Conservation (phyloP, 2,329 filamentous ascomycete genomes). For the Pseudohalonectria lignicola region DNA sequence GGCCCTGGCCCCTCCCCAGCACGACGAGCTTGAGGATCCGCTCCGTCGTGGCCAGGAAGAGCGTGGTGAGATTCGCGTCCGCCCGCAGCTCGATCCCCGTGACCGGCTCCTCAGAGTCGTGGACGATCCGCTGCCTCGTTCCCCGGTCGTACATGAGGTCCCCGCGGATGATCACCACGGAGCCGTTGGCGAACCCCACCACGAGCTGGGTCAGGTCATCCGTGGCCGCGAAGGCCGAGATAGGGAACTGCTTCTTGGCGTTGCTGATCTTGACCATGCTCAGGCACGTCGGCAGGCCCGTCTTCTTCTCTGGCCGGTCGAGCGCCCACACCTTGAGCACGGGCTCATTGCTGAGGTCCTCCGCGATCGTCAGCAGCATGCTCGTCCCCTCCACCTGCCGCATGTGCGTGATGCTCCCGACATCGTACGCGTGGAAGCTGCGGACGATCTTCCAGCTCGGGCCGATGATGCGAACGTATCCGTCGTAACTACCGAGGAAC, state of each 20-base stretch:
- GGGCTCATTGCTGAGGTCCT: slow-evolving; percentile 81
- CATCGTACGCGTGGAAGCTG: slow-evolving; percentile 78
- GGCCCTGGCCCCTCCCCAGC: slow-evolving; percentile 78
- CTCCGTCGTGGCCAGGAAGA: slow-evolving; percentile 87
- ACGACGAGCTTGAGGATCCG: slow-evolving; percentile 80
- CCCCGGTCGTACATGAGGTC: slow-evolving; percentile 93
- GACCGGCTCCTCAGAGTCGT: slow-evolving; percentile 92
- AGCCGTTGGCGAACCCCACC: slow-evolving; percentile 90
- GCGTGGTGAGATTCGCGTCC: slow-evolving; percentile 53
- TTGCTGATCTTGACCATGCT: slow-evolving; percentile 82
- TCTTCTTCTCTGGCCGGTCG: slow-evolving; percentile 90
- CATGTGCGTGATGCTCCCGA: slow-evolving; percentile 76
- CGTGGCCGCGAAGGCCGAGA: slow-evolving; percentile 79
- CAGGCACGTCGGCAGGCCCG: slow-evolving; percentile 75
- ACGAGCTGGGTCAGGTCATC: slow-evolving; percentile 87
- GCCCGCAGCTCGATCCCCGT: slow-evolving; percentile 74
- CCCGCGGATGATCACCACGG: slow-evolving; percentile 85
- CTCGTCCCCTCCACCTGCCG: slow-evolving; percentile 83
- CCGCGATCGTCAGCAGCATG: slow-evolving; percentile 74
- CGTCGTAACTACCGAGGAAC: slow-evolving; percentile 79
- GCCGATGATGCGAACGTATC: slow-evolving; percentile 78
- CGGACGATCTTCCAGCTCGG: slow-evolving; percentile 77
- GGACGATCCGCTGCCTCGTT: slow-evolving; percentile 85
- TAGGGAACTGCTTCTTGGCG: slow-evolving; percentile 85
- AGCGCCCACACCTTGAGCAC: slow-evolving; percentile 95